Conservation (phyloP, 441 rosid genomes). For the Daphne laureola region DNA sequence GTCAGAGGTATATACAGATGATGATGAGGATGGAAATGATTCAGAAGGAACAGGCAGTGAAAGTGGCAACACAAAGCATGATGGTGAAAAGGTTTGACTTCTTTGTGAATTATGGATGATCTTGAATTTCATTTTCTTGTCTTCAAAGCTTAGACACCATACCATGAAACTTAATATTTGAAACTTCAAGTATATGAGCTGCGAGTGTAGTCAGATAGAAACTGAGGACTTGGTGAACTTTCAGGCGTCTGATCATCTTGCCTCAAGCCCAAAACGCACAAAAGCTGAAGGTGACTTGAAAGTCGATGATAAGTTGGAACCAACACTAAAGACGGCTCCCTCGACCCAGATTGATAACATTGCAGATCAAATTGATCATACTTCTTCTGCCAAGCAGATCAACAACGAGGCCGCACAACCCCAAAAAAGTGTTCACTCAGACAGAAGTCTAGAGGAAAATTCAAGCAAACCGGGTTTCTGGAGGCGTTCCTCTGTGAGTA, state of each 20-base stretch:
- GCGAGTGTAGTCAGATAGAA: too few species aligned
- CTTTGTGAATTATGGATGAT: background rate
- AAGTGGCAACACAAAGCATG: conserved; percentile 35
- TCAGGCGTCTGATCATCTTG: conserved; percentile 42
- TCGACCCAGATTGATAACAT: conserved; percentile 20
- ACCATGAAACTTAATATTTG: too few species aligned
- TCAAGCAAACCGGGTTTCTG: conserved; percentile 30
- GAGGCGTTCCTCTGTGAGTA: conserved; percentile 82
- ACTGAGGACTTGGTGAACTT: conserved; percentile 6
- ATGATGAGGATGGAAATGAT: conserved; percentile 36
- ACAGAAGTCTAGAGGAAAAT: conserved; percentile 19
- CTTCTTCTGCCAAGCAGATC: conserved; percentile 15
- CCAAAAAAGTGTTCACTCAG: conserved; percentile 17
- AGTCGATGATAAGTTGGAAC: conserved; percentile 26
- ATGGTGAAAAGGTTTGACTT: conserved; percentile 40
- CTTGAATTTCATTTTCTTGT: conserved; percentile 6
- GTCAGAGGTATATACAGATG: conserved; percentile 45
- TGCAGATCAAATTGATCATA: conserved; percentile 22
- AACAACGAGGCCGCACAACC: conserved; percentile 23
- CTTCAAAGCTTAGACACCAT: background rate
- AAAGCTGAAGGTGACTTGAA: conserved; percentile 23
- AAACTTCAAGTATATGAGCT: too few species aligned
- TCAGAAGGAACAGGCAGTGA: conserved; percentile 40
- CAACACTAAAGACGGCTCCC: conserved; percentile 28
- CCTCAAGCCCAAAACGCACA: conserved; percentile 31